Percentiles rank a stretch among this genome's conserved stretches.
phyloP scores from a whole-genome alignment of 805 yeast genomes.

The Ogataea paraovalis region DNA sequence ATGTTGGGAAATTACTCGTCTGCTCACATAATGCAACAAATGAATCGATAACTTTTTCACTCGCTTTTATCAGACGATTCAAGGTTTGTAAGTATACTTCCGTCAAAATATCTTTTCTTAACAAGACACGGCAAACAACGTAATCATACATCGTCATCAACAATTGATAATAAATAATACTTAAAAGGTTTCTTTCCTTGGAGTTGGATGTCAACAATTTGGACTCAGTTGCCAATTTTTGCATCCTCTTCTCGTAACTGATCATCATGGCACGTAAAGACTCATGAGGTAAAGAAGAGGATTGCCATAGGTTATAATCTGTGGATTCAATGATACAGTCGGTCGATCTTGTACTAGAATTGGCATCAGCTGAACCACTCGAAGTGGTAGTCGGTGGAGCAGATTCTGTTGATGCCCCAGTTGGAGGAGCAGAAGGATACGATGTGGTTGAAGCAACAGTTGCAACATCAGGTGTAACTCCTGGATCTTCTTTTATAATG shows the following conservation, averaged over 20 bases:
- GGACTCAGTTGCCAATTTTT: slow-evolving; percentile 37
- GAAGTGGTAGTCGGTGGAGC: slow-evolving; percentile 1
- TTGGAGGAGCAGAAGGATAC: neutral
- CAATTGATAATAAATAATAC: slow-evolving; percentile 47
- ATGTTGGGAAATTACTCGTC: slow-evolving; percentile 43
- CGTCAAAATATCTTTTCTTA: slow-evolving; percentile 27
- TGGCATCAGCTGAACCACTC: neutral
- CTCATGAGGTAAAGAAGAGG: slow-evolving; percentile 18
- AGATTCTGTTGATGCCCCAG: neutral
- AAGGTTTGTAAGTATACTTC: slow-evolving; percentile 37
- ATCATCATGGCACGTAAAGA: slow-evolving; percentile 31
- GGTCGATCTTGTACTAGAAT: neutral
- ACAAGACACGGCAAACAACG: slow-evolving; percentile 39
- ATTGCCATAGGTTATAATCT: slow-evolving; percentile 6
- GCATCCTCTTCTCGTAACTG: slow-evolving; percentile 39
- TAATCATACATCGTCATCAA: slow-evolving; percentile 50
- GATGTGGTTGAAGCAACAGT: neutral
- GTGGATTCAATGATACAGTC: slow-evolving; percentile 3
- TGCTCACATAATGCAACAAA: slow-evolving; percentile 39
- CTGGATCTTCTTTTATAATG: neutral
- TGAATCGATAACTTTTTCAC: slow-evolving; percentile 43
- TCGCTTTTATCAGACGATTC: slow-evolving; percentile 38
- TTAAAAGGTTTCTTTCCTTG: slow-evolving; percentile 37
- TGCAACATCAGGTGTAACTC: neutral
- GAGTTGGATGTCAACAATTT: slow-evolving; percentile 33